Base-by-base conservation (phyloP, 305 asterid species). In the Nicotiana rustica region DNA sequence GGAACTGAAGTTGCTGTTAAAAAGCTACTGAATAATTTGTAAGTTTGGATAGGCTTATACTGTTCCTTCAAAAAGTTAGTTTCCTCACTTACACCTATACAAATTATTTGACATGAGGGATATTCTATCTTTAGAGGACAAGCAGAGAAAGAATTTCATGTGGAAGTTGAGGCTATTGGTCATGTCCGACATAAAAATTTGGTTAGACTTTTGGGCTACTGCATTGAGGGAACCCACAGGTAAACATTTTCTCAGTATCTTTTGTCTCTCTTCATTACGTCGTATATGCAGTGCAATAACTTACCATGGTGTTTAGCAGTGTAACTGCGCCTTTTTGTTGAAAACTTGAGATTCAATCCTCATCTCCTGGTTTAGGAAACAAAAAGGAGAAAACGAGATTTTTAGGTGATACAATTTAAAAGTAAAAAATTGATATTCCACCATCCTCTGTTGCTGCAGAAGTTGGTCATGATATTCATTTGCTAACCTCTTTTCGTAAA, bases 91-190 rank as follows among this genome's bases (percentile, higher is more conserved):
- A n/a, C 69, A 41, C 21, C 18, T 33, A 44, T 79, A 29, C 31
- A 62, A 19, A 31, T 52, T 15, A 6, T 67, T 29, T 84, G 60
- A 75, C 65, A 4, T 59, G 17, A 76, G 47, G 38, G 18, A 41
- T 82, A 18, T 79, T 81, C 15, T 49, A 17, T 64, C 4, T 85
- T 80, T 35, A 92, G 98, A 81, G 98, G 97, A 19, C 97, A 94
- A 80, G 97, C 97, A 17, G 97, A 94, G 86, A 92, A 90, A 87
- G 98, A 94, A 81, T 94, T 94, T 79, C 88, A 91, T 68, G 98
- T 94, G 69, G 98, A 94, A 90, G 98, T 94, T 47, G 97, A 93
- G 86, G 97, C 96, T 67, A 94, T 94, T 41, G 96, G 98, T 33
- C 96, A 92, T 82, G 96, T 91, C 35, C 89, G 98, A 82, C 98